Evolutionary conservation across 768 basidiomycete genomes (phyloP).

Genomic region (Russula lepida): DNA sequence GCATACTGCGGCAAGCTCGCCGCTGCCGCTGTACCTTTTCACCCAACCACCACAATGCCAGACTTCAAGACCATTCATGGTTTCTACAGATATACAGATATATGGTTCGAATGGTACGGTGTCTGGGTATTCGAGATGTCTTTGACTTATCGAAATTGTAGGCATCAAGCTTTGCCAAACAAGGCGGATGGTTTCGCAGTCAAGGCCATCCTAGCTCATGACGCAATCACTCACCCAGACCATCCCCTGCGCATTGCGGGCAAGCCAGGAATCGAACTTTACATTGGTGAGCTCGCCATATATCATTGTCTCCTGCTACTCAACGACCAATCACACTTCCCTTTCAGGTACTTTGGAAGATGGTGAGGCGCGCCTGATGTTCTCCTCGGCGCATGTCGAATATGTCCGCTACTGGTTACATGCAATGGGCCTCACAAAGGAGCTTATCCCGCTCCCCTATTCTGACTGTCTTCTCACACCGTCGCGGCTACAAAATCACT

Average conservation of each 20-base stretch:
- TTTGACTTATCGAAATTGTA: slow-evolving; percentile 25
- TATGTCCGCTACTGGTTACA: slow-evolving; percentile 81
- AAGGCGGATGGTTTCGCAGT: slow-evolving; percentile 50
- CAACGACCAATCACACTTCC: background rate
- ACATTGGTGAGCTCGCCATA: slow-evolving; percentile 42
- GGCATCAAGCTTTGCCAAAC: slow-evolving; percentile 51
- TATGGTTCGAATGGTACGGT: slow-evolving; percentile 70
- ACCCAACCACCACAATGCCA: slow-evolving; percentile 10
- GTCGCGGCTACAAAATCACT: slow-evolving; percentile 48
- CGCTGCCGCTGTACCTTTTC: background rate
- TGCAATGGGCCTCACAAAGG: slow-evolving; percentile 56
- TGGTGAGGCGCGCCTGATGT: slow-evolving; percentile 71
- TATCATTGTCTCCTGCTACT: background rate
- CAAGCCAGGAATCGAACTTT: slow-evolving; percentile 60
- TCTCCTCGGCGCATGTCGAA: slow-evolving; percentile 78
- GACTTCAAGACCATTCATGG: slow-evolving; percentile 33
- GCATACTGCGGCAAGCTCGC: background rate
- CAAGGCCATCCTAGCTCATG: slow-evolving; percentile 64
- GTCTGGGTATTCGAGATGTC: background rate
- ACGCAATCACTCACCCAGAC: slow-evolving; percentile 57
- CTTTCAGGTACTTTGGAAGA: slow-evolving; percentile 52
- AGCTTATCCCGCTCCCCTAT: slow-evolving; percentile 63
- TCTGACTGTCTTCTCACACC: slow-evolving; percentile 65
- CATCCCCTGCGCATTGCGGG: slow-evolving; percentile 64
- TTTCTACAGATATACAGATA: slow-evolving; percentile 79